A percentile compares a stretch with the other conserved stretches of the same genome.
Evolutionary conservation across 225 moss, liverwort and hornwort genomes (phyloP).

Genomic region (Climacium dendroides): DNA sequence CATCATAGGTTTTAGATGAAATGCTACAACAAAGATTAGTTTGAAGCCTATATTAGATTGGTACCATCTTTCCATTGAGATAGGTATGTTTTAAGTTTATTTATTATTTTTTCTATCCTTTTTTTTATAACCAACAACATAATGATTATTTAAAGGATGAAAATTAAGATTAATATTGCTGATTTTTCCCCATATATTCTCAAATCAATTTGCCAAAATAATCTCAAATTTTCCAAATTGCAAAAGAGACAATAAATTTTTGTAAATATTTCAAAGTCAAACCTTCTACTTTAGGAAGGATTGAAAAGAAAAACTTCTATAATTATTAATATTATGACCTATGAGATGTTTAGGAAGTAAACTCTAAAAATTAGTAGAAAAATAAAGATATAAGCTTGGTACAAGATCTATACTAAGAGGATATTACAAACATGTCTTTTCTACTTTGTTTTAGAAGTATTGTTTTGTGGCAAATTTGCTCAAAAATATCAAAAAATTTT

Average conservation of each 20-base stretch:
- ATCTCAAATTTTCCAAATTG: neutral
- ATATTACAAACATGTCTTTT: neutral
- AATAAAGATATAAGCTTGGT: neutral
- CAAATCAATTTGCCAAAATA: neutral
- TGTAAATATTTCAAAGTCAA: neutral
- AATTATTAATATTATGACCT: neutral
- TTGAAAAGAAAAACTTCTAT: neutral
- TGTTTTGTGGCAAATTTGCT: neutral
- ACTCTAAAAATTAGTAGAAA: neutral
- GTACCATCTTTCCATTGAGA: neutral
- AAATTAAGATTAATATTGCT: neutral
- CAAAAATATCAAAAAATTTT: neutral
- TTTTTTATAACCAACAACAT: neutral
- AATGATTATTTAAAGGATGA: neutral
- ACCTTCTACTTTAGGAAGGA: neutral
- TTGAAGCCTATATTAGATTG: neutral
- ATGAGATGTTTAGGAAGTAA: too few species aligned
- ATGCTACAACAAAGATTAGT: rapidly evolving
- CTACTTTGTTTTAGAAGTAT: neutral
- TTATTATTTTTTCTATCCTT: neutral
- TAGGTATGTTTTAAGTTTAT: neutral
- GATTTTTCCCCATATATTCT: neutral
- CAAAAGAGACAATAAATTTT: neutral
- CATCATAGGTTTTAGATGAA: neutral
- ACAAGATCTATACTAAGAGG: neutral